Evolutionary conservation across 176 grass and related monocot genomes (phyloP).

Genomic region (Oryza longistaminata): DNA sequence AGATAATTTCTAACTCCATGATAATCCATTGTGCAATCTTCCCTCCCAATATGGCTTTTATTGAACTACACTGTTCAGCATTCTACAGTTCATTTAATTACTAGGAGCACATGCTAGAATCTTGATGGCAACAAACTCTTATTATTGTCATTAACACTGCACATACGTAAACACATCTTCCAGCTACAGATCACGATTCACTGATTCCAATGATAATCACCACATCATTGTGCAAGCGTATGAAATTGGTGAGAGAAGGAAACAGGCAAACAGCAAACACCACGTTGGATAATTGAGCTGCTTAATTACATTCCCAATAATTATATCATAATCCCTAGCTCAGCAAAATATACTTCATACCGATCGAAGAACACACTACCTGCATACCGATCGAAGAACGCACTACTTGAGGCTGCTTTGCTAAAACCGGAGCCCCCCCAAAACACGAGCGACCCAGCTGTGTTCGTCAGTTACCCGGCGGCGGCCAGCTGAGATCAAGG

Average conservation of each 20-base stretch:
- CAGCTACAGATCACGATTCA: conserved; percentile 16
- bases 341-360: not conserved
- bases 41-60: not conserved
- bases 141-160: conserved; percentile 29
- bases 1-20: not conserved
- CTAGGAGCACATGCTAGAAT: not conserved
- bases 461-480: conserved; percentile 27
- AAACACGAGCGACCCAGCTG: conserved; percentile 1
- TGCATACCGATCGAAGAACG: not conserved
- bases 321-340: conserved; percentile 9
- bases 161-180: conserved; percentile 26
- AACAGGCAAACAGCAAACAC: conserved; percentile 13
- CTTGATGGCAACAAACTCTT: not conserved
- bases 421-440: conserved; percentile 55
- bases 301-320: not conserved
- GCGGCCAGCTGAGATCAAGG: conserved; percentile 33
- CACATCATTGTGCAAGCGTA: not conserved
- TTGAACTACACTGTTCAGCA: not conserved
- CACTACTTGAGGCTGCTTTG: conserved; percentile 41
- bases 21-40: not conserved
- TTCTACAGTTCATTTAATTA: not conserved
- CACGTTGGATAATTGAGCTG: not conserved
- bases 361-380: not conserved
- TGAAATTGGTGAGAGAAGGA: not conserved
- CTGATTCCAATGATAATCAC: not conserved